A percentile compares a stretch with the other conserved stretches of the same genome.
Conservation (phyloP, 164 flowering plant species). For the Brasenia schreberi region DNA sequence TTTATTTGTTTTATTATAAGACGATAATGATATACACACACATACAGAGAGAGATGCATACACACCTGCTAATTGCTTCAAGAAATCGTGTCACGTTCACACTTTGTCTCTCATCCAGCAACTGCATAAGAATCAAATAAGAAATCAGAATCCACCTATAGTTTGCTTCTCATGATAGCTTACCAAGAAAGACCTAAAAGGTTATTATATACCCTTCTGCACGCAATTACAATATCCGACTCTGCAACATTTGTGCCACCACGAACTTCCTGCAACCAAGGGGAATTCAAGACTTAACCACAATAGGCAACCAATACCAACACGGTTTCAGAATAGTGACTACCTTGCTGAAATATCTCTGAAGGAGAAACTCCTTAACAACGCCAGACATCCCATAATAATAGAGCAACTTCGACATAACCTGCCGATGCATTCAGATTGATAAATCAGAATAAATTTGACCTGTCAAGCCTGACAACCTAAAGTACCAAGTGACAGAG, state of each 20-base stretch:
- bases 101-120: conserved; percentile 72
- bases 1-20: too few relatives aligned
- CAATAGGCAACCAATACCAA: background rate
- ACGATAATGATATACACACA: too few relatives aligned
- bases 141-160: background rate
- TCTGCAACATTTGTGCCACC: conserved; percentile 50
- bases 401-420: conserved; percentile 70
- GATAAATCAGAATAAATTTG: too few relatives aligned
- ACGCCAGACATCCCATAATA: conserved; percentile 84
- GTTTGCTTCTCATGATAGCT: background rate
- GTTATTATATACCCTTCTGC: conserved; percentile 44
- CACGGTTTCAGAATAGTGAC: background rate
- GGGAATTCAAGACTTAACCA: background rate
- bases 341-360: conserved; percentile 88
- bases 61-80: conserved; percentile 66
- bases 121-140: conserved; percentile 23
- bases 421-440: conserved; percentile 22
- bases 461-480: too few relatives aligned
- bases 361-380: conserved; percentile 62
- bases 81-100: conserved; percentile 65
- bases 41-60: background rate
- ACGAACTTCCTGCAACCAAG: conserved; percentile 56
- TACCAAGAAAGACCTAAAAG: background rate
- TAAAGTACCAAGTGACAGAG: too few relatives aligned
- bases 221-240: conserved; percentile 72